Conservation (phyloP, 495 filamentous ascomycete genomes). For the Wilcoxina mikolae region DNA sequence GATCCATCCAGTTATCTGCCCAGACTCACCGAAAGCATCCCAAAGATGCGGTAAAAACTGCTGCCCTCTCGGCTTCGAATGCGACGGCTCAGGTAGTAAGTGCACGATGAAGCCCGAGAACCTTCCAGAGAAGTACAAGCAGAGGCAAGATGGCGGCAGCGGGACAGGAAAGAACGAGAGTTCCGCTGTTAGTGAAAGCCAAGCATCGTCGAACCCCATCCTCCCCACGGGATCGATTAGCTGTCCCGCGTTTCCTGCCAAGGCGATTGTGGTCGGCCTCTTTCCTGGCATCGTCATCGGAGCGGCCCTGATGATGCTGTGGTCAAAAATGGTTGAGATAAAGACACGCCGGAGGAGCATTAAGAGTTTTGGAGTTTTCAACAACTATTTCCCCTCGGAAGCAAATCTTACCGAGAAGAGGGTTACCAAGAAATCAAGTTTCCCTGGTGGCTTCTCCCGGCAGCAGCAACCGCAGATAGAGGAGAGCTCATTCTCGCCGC, state of each 20-base stretch:
- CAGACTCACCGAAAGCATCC: not conserved
- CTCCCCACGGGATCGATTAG: not conserved
- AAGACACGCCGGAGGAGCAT: constrained; percentile 20
- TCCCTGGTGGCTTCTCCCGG: constrained; percentile 8
- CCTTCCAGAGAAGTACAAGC: constrained; percentile 13
- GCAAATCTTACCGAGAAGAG: not conserved
- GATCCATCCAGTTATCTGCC: constrained; percentile 21
- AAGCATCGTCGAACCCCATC: not conserved
- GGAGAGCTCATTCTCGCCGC: not conserved
- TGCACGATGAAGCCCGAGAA: constrained; percentile 22
- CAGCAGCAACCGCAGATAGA: constrained; percentile 5
- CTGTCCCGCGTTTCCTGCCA: constrained; percentile 9
- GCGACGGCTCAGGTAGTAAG: constrained; percentile 9
- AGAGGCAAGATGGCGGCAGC: not conserved
- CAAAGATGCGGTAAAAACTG: constrained; percentile 15
- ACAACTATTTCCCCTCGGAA: constrained; percentile 6
- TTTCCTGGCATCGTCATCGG: constrained; percentile 24
- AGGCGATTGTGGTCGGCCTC: constrained; percentile 16
- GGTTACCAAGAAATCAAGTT: constrained; percentile 1
- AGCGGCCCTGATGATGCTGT: constrained; percentile 18
- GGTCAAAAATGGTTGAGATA: constrained; percentile 15
- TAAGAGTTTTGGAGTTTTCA: constrained; percentile 1
- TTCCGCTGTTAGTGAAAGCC: not conserved
- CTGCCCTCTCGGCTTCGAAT: constrained; percentile 23
- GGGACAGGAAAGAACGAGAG: constrained; percentile 3